phyloP scores from a whole-genome alignment of 768 basidiomycete species.

The Coprinopsis strossmayeri region DNA sequence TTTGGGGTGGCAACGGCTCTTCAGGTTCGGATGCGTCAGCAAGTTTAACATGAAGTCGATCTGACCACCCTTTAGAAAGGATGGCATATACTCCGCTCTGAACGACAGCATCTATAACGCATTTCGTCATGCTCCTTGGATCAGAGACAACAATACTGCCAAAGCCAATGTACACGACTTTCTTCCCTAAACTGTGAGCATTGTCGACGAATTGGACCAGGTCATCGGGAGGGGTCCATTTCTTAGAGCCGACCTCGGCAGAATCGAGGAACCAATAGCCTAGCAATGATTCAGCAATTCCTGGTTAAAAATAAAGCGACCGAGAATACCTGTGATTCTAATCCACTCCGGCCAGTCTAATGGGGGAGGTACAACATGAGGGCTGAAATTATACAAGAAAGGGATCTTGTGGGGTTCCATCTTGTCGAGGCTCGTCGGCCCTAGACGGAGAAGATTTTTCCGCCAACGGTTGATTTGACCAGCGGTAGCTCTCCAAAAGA shows the following conservation, averaged over 20 bases:
- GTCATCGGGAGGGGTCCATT: constrained; percentile 82
- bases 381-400: constrained; percentile 97
- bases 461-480: constrained; percentile 96
- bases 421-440: constrained; percentile 82
- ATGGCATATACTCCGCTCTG: constrained; percentile 88
- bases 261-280: constrained; percentile 98
- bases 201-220: constrained; percentile 78
- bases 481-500: constrained; percentile 93
- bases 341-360: constrained; percentile 99
- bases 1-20: constrained; percentile 68
- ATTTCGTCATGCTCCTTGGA: constrained; percentile 86
- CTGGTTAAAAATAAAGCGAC: neutral
- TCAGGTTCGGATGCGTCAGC: constrained; percentile 55
- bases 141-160: constrained; percentile 97
- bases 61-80: constrained; percentile 97
- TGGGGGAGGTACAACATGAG: constrained; percentile 83
- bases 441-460: constrained; percentile 65
- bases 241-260: constrained; percentile 81
- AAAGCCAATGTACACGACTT: constrained; percentile 96
- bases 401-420: constrained; percentile 98
- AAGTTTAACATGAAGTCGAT: constrained; percentile 68
- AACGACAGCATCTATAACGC: constrained; percentile 82
- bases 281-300: constrained; percentile 19
- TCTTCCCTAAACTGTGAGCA: constrained; percentile 71
- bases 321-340: constrained; percentile 66